phyloP scores from a whole-genome alignment of 2,329 filamentous ascomycete genomes.

The Talaromyces sp. region DNA sequence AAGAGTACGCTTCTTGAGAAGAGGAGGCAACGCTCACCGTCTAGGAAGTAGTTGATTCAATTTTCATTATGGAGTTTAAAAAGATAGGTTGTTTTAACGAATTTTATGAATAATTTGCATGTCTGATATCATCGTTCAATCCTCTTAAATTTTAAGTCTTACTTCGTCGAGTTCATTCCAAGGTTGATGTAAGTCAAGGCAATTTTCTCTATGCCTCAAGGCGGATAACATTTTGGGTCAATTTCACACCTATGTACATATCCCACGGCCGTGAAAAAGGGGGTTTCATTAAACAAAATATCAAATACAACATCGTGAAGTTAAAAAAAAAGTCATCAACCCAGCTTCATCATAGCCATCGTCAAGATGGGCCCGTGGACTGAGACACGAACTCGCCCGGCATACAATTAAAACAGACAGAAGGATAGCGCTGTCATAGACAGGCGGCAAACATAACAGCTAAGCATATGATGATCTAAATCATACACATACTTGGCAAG shows the following conservation, averaged over 20 bases:
- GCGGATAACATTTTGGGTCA: conserved; percentile 20
- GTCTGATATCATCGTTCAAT: no score
- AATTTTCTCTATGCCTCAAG: no score
- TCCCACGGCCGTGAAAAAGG: conserved; percentile 19
- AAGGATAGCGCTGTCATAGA: background rate
- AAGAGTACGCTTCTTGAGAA: conserved; percentile 2
- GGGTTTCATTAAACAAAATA: conserved; percentile 28
- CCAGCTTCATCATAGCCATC: conserved; percentile 23
- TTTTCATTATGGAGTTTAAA: no score
- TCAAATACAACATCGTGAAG: conserved; percentile 28
- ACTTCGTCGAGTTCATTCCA: no score
- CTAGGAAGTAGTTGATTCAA: no score
- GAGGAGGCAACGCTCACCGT: no score
- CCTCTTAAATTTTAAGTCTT: no score
- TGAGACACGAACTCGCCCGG: conserved; percentile 3
- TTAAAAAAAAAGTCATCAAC: conserved; percentile 23
- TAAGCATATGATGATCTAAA: background rate
- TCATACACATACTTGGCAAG: background rate
- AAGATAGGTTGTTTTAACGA: background rate
- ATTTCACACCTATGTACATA: conserved; percentile 24
- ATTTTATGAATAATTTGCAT: conserved; percentile 15
- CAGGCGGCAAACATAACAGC: background rate
- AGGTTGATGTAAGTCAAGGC: no score
- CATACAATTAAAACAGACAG: conserved; percentile 17
- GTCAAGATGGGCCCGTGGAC: conserved; percentile 21